Evolutionary conservation across 2,329 filamentous ascomycete genomes (phyloP), one percentile per base, ranked within the genome.

Genomic region (Tolypocladium guangdongense): DNA sequence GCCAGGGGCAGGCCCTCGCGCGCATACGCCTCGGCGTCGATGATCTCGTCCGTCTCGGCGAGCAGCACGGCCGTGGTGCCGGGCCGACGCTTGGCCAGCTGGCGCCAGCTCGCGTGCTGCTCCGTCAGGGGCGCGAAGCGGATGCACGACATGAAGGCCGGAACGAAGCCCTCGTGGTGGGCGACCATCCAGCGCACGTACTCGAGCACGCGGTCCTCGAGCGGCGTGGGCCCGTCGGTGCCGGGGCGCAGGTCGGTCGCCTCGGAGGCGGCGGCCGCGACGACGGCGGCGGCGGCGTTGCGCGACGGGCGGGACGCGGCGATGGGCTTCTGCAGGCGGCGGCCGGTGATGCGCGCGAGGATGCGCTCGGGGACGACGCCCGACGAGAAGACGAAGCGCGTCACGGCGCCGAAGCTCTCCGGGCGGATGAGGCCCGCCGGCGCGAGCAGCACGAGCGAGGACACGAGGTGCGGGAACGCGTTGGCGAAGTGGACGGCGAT

Each of bases 401-500:
- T 74, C 11, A 72, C 57, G 38, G 68, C 66, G 24, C 78, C 78
- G 56, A 83, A 80, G 59, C 75, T 76, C 54, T 74, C 69, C 0
- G 74, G 68, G 43, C 79, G 72, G 58, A 96, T 81, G 46, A 96
- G 74, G 0, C 91, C 91, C 0, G 84, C 78, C 0, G 91, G 90
- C 0, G 90, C 89, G 43, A 96, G 78, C 7, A 96, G 78, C 12
- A 93, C 75, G 24, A 96, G 74, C 11, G 78, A 81, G 14, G 78
- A 76, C 16, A 96, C 76, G 53, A 92, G 73, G 49, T 80, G 66
- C 0, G 88, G 87, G 64, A 91, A 90, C 54, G 83, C 78, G 11
- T 81, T 81, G 7, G 88, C 82, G 64, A 95, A 92, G 56, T 84
- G 81, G 7, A 84, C 81, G 5, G 84, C 83, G 53, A 95, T 84